These are phyloP conservation scores for Bacidia gigantensis DNA, from an alignment of 495 filamentous ascomycete genomes.

Conservation along the genomic window DNA sequence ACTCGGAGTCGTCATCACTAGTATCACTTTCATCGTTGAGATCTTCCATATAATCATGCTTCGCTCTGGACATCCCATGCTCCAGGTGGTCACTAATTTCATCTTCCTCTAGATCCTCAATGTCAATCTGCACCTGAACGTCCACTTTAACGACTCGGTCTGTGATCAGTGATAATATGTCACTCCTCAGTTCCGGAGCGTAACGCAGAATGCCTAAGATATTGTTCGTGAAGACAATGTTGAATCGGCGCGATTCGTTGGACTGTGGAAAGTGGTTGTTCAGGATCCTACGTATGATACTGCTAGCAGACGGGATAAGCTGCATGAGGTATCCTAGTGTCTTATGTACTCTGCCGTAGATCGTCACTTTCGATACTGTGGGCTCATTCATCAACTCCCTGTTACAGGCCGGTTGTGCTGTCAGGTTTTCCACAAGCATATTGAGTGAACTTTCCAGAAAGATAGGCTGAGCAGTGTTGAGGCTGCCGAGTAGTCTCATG, in stretches of 20 bases:
- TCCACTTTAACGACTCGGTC: slow-evolving; percentile 82
- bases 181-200: slow-evolving; percentile 62
- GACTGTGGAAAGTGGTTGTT: slow-evolving; percentile 57
- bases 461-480: slow-evolving; percentile 64
- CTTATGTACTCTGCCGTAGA: slow-evolving; percentile 58
- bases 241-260: slow-evolving; percentile 54
- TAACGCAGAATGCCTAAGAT: slow-evolving; percentile 60
- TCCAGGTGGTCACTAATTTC: slow-evolving; percentile 38
- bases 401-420: slow-evolving; percentile 35
- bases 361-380: slow-evolving; percentile 40
- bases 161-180: slow-evolving; percentile 71
- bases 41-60: slow-evolving; percentile 23
- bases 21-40: slow-evolving; percentile 24
- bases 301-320: slow-evolving; percentile 64
- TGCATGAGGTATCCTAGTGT: slow-evolving; percentile 61
- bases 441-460: slow-evolving; percentile 50
- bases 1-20: slow-evolving; percentile 32
- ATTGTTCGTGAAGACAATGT: slow-evolving; percentile 67
- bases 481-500: slow-evolving; percentile 62
- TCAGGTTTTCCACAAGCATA: slow-evolving; percentile 70
- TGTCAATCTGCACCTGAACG: slow-evolving; percentile 82
- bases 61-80: slow-evolving; percentile 12
- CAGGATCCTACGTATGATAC: slow-evolving; percentile 50
- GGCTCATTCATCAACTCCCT: slow-evolving; percentile 47
- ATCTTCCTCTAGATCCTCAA: slow-evolving; percentile 72